phyloP scores from a whole-genome alignment of 805 yeast species.

The Pichia deserticola region DNA sequence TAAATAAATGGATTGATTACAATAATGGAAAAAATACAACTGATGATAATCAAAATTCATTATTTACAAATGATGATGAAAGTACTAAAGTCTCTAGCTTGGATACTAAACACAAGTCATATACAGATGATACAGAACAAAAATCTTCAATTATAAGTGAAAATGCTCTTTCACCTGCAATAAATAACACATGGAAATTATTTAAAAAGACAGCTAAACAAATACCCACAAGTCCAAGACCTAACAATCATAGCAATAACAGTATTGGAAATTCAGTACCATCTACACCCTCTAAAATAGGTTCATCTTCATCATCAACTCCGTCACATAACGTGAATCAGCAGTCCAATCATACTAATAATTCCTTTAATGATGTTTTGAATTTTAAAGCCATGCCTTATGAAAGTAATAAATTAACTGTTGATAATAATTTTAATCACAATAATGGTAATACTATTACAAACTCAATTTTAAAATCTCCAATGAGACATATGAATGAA shows the following conservation, averaged over 20 bases:
- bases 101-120: background rate
- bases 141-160: background rate
- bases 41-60: slow-evolving; percentile 2
- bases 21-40: slow-evolving; percentile 3
- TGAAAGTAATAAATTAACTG: slow-evolving; percentile 16
- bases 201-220: slow-evolving; percentile 6
- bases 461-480: slow-evolving; percentile 1
- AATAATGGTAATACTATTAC: background rate
- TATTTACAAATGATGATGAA: slow-evolving; percentile 5
- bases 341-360: background rate
- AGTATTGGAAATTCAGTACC: slow-evolving; percentile 1
- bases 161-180: background rate
- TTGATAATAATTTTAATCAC: background rate
- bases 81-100: background rate
- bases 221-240: background rate
- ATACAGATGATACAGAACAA: background rate
- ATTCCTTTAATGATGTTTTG: slow-evolving; percentile 14
- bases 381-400: slow-evolving; percentile 30
- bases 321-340: background rate
- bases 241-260: background rate
- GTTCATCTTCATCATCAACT: slow-evolving; percentile 10
- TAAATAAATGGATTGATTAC: slow-evolving; percentile 6
- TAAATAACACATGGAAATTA: slow-evolving; percentile 7
- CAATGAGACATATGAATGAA: slow-evolving; percentile 3
- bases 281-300: background rate